A percentile compares a stretch with the other conserved stretches of the same genome.
Evolutionary conservation across 2,329 filamentous ascomycete genomes (phyloP).

Genomic region (Cytospora chrysosperma): DNA sequence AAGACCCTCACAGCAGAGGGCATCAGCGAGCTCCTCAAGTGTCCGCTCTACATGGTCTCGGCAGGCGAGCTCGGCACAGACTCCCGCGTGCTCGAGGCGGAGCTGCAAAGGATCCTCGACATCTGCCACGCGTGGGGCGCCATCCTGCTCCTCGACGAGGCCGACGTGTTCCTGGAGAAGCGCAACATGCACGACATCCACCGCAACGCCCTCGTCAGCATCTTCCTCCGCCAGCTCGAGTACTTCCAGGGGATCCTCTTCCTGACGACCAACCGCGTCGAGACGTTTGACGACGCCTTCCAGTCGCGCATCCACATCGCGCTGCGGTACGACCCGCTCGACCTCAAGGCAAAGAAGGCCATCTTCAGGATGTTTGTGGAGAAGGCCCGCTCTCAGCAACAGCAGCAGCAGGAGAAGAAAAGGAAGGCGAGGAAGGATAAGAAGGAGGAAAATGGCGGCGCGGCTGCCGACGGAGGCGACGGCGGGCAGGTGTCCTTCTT

Average conservation of each 20-base stretch:
- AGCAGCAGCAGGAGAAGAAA: slow-evolving; percentile 49
- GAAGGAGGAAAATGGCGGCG: background rate
- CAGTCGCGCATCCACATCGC: slow-evolving; percentile 85
- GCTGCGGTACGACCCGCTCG: slow-evolving; percentile 74
- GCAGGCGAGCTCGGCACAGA: slow-evolving; percentile 82
- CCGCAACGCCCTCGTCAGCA: slow-evolving; percentile 80
- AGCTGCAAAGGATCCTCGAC: slow-evolving; percentile 81
- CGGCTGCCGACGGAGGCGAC: background rate
- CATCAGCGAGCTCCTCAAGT: slow-evolving; percentile 78
- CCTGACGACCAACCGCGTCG: slow-evolving; percentile 83
- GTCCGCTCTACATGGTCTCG: slow-evolving; percentile 79
- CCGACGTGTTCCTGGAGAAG: slow-evolving; percentile 80
- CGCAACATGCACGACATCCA: slow-evolving; percentile 80
- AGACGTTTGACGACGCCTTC: slow-evolving; percentile 89
- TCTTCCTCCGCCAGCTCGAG: slow-evolving; percentile 83
- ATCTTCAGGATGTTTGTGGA: slow-evolving; percentile 86
- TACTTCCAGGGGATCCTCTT: slow-evolving; percentile 93
- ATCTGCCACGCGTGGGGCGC: slow-evolving; percentile 86
- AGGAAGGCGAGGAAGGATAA: background rate
- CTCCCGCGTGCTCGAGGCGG: slow-evolving; percentile 68
- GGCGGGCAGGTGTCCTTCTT: slow-evolving; percentile 47
- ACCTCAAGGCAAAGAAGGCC: slow-evolving; percentile 67
- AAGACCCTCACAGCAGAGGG: slow-evolving; percentile 87
- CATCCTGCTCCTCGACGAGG: slow-evolving; percentile 81
- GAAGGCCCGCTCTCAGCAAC: slow-evolving; percentile 65